Base-by-base conservation (phyloP, 345 rosid species). In the Acer campestre region DNA sequence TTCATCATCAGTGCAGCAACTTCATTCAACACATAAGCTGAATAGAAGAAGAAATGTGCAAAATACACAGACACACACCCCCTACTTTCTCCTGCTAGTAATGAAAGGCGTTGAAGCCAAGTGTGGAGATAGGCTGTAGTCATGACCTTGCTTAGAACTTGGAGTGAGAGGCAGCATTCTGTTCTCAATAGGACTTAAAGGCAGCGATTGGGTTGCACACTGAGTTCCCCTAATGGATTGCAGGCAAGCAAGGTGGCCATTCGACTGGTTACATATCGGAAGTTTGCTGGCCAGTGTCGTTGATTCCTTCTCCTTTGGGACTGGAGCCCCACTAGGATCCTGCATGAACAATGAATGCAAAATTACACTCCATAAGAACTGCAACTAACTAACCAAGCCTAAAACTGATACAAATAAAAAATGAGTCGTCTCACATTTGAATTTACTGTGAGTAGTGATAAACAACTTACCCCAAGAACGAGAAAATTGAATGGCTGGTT, bases 41-140 rank as follows among this genome's bases (percentile, higher is more conserved):
- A 59, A 59, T 22, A 59, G 63, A 59, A 56, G 20, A 56, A 20
- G 63, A n/a, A 20, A 20, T 8, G 27, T 58, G 23, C 62, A 58
- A 35, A 35, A 35, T 58, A n/a, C n/a, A 17, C 10, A 20, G 8
- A 59, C 23, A 18, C n/a, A 17, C n/a, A 11, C 35, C 44, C 76
- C 7, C 79, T 85, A 85, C 31, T 75, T 77, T 76, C 84, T 90
- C 74, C 86, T 75, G 29, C 66, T 77, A 22, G 89, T 85, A 38
- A 91, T 80, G 70, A 92, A 87, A 44, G 94, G 94, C 61, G 92
- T 88, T 49, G 92, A 80, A 78, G 71, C 87, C 64, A 89, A 85
- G 74, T 88, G 90, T 22, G 90, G 85, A 70, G 93, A 88, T 79
- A 74, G 44, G 79, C 71, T 35, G 38, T 35, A 35, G 38, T 35